Evolutionary conservation across 352 stramenopile genomes (phyloP), one percentile per base, ranked within the genome.

Genomic region (Elongisporangium prolatum): DNA sequence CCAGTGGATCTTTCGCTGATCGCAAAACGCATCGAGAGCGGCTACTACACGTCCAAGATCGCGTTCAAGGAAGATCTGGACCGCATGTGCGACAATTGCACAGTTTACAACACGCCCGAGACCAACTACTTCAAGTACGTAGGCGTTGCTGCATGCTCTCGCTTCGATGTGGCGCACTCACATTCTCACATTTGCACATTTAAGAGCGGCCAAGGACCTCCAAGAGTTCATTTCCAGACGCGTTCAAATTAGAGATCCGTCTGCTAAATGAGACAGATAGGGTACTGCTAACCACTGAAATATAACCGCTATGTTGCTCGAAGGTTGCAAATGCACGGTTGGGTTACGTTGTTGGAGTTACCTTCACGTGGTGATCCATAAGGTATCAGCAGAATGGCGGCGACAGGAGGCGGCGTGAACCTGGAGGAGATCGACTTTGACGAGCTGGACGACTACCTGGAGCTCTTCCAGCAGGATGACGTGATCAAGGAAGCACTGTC

Each of bases 1-100:
- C 97, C 97, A 0, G 96, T 99, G n/a, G 86, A 95, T 54, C 71
- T 96, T 28, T 75, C 87, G 59, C 66, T 91, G 28, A 89, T 94
- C 52, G 76, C 82, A 50, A 95, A 93, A 65, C 78, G 84, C 22
- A 91, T 95, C 38, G 86, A 94, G 50, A 84, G 68, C 47, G 83
- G 87, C 2, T 52, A 72, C 52, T 99, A 99, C 74, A 72, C 92
- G 37, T 95, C 81, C 13, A 98, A 97, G 58, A 67, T 90, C 49
- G 86, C 87, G 59, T 83, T 99, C 53, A 93, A 97, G 62, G 77
- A 82, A 11, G 97, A 99, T 59, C 70, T 99, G 52, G 81, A 97
- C 60, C 86, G 91, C 48, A 99, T 99, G 94, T 96, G 93, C 59
- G 84, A 96, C 66, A 99, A 99, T 74, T 99, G 96, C 74, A 98